Evolutionary conservation across 208 protist species (phyloP).

Genomic region (Acanthamoeba polyphaga): DNA sequence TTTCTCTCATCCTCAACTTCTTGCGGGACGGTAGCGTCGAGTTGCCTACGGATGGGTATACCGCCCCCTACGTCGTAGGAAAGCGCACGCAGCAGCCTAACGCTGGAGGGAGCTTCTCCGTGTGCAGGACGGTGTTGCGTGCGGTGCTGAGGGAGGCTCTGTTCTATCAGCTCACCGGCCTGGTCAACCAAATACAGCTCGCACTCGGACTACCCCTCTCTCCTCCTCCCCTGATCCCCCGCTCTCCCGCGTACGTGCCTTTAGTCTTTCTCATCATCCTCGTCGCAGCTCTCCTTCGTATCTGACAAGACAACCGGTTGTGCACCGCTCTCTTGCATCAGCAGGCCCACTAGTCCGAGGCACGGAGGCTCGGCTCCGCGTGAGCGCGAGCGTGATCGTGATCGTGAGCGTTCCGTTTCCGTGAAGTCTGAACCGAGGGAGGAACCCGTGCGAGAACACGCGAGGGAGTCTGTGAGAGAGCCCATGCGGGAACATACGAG

Average conservation of each 20-base stretch:
- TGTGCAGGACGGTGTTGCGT: neutral
- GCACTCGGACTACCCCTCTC: neutral
- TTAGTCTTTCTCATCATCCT: neutral
- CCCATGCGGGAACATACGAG: neutral
- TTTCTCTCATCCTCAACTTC: slow-evolving; percentile 15
- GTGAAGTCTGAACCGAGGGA: neutral
- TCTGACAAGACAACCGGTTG: too few relatives aligned
- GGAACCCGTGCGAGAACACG: neutral
- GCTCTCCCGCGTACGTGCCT: neutral
- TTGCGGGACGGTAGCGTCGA: slow-evolving; percentile 29
- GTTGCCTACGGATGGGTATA: neutral
- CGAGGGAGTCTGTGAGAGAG: neutral
- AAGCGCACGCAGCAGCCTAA: neutral
- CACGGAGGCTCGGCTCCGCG: too few relatives aligned
- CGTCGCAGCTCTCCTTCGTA: too few relatives aligned
- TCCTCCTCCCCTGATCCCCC: neutral
- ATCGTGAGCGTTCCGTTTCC: neutral
- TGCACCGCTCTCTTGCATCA: too few relatives aligned
- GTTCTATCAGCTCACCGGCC: slow-evolving; percentile 18
- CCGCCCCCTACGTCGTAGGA: neutral
- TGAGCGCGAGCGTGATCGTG: neutral
- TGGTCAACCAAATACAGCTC: slow-evolving; percentile 34
- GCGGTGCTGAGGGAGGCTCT: slow-evolving; percentile 22
- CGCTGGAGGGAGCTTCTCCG: neutral
- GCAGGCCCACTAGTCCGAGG: too few relatives aligned